A percentile compares a stretch with the other conserved stretches of the same genome.
Conservation (phyloP, 371 early-diverging fungal genomes). For the Apophysomyces elegans region DNA sequence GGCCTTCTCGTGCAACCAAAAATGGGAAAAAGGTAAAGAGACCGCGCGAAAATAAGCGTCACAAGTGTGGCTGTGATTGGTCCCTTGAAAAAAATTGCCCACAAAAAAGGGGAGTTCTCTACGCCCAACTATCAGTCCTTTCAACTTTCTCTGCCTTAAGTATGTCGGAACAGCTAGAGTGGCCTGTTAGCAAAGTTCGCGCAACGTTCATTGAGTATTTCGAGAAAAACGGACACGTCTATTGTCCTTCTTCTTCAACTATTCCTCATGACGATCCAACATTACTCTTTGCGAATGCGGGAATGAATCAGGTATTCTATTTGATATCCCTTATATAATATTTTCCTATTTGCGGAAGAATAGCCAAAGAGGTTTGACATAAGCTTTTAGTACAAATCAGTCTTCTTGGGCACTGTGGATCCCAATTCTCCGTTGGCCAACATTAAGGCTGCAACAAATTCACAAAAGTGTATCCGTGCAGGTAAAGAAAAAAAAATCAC, state of each 20-base stretch:
- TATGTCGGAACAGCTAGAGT: slow-evolving; percentile 36
- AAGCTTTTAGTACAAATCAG: slow-evolving; percentile 88
- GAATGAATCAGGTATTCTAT: slow-evolving; percentile 95
- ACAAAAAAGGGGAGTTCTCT: neutral
- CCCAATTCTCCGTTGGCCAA: slow-evolving; percentile 89
- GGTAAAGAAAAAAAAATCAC: slow-evolving; percentile 58
- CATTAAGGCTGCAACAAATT: slow-evolving; percentile 93
- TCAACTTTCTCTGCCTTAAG: too few relatives aligned
- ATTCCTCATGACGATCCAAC: slow-evolving; percentile 98
- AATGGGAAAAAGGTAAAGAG: too few relatives aligned
- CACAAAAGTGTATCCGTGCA: slow-evolving; percentile 99
- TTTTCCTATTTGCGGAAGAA: too few relatives aligned
- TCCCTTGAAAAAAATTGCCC: slow-evolving; percentile 2
- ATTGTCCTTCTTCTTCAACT: slow-evolving; percentile 91
- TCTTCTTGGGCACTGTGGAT: slow-evolving; percentile 96
- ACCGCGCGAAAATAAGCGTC: neutral
- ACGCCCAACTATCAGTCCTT: too few relatives aligned
- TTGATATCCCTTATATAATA: neutral
- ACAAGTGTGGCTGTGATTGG: neutral
- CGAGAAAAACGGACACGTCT: slow-evolving; percentile 77
- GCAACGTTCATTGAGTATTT: slow-evolving; percentile 94
- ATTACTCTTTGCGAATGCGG: slow-evolving; percentile 98
- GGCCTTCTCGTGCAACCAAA: too few relatives aligned
- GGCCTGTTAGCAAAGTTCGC: slow-evolving; percentile 88
- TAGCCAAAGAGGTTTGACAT: neutral